These are phyloP conservation scores for Clonostachys byssicola DNA, from an alignment of 2,329 filamentous ascomycete genomes.

Conservation along the genomic window DNA sequence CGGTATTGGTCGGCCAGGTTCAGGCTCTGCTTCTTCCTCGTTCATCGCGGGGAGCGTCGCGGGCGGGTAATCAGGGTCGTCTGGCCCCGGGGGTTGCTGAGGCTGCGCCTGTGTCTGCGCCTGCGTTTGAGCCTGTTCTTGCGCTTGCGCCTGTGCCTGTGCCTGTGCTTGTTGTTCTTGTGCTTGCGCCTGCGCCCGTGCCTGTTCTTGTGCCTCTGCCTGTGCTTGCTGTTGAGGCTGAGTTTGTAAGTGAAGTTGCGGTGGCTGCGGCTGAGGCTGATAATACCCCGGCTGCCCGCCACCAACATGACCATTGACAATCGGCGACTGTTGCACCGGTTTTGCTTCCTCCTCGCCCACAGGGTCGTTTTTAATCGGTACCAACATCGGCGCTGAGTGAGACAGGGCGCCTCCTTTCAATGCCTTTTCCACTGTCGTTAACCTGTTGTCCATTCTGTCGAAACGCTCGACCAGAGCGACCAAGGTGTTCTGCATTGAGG, in stretches of 20 bases:
- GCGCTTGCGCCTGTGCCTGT: not conserved
- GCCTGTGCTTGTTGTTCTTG: not conserved
- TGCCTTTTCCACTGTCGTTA: constrained; percentile 26
- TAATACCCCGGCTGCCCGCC: not conserved
- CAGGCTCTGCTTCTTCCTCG: constrained; percentile 46
- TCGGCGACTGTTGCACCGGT: not conserved
- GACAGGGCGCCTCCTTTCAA: too few relatives aligned
- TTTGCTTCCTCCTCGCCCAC: not conserved
- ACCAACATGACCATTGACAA: too few relatives aligned
- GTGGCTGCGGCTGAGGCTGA: not conserved
- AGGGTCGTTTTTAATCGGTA: not conserved
- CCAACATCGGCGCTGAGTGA: too few relatives aligned
- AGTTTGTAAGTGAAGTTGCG: not conserved
- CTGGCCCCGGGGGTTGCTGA: not conserved
- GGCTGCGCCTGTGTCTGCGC: not conserved
- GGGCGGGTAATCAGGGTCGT: not conserved
- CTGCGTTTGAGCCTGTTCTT: not conserved
- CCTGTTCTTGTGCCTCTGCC: not conserved
- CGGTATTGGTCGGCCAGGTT: constrained; percentile 45
- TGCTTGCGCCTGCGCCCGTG: not conserved
- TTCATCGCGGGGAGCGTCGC: constrained; percentile 8
- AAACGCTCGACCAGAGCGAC: constrained; percentile 28
- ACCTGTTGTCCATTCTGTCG: constrained; percentile 27
- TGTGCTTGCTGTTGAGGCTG: not conserved
- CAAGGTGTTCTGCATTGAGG: constrained; percentile 31